These are phyloP conservation scores for Cryptococcus floricola DNA, from an alignment of 1,284 basidiomycete species.

Conservation along the genomic window DNA sequence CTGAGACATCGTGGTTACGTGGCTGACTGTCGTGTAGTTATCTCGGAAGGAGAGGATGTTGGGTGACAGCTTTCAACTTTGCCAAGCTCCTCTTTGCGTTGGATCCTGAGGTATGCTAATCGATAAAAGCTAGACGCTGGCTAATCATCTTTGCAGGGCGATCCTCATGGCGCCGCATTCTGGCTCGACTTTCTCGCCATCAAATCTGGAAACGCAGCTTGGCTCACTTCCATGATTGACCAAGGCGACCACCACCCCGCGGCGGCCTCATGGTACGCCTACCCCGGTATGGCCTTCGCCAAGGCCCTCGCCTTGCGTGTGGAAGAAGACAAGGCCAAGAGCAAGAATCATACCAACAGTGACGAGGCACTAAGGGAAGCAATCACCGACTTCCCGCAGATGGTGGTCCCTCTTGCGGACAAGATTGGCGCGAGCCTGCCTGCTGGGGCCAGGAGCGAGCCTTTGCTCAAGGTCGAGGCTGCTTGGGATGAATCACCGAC, in stretches of 20 bases:
- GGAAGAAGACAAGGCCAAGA: conserved; percentile 56
- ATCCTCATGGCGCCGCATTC: conserved; percentile 79
- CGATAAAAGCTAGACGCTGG: too few species aligned
- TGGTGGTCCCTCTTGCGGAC: conserved; percentile 74
- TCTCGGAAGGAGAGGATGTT: conserved; percentile 77
- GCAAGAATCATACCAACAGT: conserved; percentile 58
- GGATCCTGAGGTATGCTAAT: conserved; percentile 59
- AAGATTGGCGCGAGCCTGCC: conserved; percentile 71
- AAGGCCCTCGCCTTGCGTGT: conserved; percentile 66
- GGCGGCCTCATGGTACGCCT: conserved; percentile 53
- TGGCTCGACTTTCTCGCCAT: conserved; percentile 79
- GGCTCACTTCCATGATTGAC: conserved; percentile 67
- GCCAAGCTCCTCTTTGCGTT: conserved; percentile 73
- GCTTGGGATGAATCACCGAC: conserved; percentile 52
- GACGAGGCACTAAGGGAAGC: conserved; percentile 67
- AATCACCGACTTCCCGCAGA: conserved; percentile 69
- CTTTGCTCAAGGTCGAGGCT: conserved; percentile 64
- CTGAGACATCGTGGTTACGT: background rate
- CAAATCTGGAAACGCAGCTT: conserved; percentile 71
- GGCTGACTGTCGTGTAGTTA: conserved; percentile 54
- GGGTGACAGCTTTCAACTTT: conserved; percentile 83
- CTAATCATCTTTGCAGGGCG: conserved; percentile 47
- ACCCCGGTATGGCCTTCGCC: conserved; percentile 79
- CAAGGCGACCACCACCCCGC: conserved; percentile 46
- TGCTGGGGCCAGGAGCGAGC: conserved; percentile 57